A percentile compares a stretch with the other conserved stretches of the same genome.
Conservation (phyloP, 2,329 filamentous ascomycete species). For the Sporothrix inflata region DNA sequence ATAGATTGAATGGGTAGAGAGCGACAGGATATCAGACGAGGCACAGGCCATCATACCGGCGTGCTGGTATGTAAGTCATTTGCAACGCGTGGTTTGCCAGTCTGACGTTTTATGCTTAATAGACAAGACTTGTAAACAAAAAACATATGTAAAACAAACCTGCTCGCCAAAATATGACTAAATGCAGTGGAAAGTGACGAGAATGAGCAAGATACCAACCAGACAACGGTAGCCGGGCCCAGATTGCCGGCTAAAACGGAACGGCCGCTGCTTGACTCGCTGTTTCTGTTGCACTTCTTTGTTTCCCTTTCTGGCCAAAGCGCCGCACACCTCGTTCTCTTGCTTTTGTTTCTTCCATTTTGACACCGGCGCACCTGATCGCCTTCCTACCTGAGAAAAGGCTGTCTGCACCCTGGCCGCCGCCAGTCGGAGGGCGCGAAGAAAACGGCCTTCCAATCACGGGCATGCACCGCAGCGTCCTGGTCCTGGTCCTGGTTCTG, state of each 20-base stretch:
- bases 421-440: background rate
- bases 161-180: background rate
- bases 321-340: background rate
- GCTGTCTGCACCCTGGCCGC: too few relatives aligned
- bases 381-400: background rate
- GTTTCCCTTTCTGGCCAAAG: background rate
- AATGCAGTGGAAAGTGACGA: background rate
- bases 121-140: background rate
- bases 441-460: background rate
- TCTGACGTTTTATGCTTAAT: background rate
- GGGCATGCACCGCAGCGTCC: too few relatives aligned
- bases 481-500: background rate
- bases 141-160: background rate
- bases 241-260: background rate
- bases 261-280: background rate
- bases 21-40: background rate
- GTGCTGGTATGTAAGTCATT: background rate
- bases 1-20: background rate
- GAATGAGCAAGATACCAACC: background rate
- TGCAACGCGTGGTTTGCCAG: background rate
- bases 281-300: background rate
- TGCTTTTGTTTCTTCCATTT: background rate
- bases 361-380: background rate
- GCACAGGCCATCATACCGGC: background rate
- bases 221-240: background rate